Evolutionary conservation across 2,329 filamentous ascomycete species (phyloP).

Genomic region (Myrmaecium sp.): DNA sequence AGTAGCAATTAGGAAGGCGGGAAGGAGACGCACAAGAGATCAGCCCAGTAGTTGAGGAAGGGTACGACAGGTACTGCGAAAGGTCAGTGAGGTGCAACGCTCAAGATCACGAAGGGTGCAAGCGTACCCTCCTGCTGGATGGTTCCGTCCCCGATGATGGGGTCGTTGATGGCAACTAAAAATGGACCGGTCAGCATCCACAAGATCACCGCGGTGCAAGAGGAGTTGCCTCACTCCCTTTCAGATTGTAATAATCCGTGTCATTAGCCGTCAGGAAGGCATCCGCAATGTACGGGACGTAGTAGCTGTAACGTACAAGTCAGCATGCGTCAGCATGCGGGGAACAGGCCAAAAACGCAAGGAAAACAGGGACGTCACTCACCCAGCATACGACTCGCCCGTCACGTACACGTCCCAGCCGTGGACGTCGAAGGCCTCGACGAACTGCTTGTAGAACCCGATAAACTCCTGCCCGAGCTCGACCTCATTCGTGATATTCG

Average conservation of each 20-base stretch:
- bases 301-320: slow-evolving; percentile 29
- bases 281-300: slow-evolving; percentile 40
- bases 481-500: slow-evolving; percentile 30
- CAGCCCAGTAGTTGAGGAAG: slow-evolving; percentile 23
- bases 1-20: too few relatives aligned
- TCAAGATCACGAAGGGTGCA: slow-evolving; percentile 2
- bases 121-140: slow-evolving; percentile 19
- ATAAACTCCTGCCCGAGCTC: slow-evolving; percentile 30
- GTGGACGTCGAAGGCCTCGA: slow-evolving; percentile 36
- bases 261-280: slow-evolving; percentile 37
- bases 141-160: slow-evolving; percentile 25
- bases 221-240: too few relatives aligned
- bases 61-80: slow-evolving; percentile 14
- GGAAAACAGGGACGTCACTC: too few relatives aligned
- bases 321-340: background rate
- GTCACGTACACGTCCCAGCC: slow-evolving; percentile 38
- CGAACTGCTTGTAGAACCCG: slow-evolving; percentile 37
- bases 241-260: slow-evolving; percentile 33
- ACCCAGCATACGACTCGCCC: slow-evolving; percentile 36
- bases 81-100: too few relatives aligned
- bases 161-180: slow-evolving; percentile 33
- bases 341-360: slow-evolving; percentile 32
- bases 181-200: too few relatives aligned
- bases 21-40: slow-evolving; percentile 22
- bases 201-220: too few relatives aligned